Evolutionary conservation across 768 basidiomycete species (phyloP).

Genomic region (Boletus rubescentipes): DNA sequence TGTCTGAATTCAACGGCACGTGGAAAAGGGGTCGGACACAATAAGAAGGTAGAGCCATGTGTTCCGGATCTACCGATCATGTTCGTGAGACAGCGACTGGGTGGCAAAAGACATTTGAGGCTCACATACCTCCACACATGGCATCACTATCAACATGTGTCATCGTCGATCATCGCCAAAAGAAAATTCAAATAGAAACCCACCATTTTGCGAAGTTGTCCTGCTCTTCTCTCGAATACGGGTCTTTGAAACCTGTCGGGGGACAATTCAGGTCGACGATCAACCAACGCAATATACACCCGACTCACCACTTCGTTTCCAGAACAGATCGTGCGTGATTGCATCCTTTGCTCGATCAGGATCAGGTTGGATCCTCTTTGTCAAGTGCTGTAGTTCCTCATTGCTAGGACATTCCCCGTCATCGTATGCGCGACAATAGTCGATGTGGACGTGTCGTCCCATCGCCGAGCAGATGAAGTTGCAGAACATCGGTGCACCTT

Average conservation of each 20-base stretch:
- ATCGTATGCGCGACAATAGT: constrained; percentile 48
- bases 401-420: constrained; percentile 38
- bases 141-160: constrained; percentile 37
- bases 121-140: constrained; percentile 47
- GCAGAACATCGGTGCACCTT: constrained; percentile 65
- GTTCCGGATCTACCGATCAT: constrained; percentile 45
- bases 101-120: neutral
- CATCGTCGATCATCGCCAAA: neutral
- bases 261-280: neutral
- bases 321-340: constrained; percentile 53
- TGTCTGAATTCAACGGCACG: constrained; percentile 30
- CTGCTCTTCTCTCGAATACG: constrained; percentile 59
- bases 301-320: constrained; percentile 57
- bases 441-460: constrained; percentile 58
- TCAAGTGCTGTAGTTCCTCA: constrained; percentile 47
- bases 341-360: constrained; percentile 51
- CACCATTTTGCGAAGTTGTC: constrained; percentile 54
- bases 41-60: constrained; percentile 49
- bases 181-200: constrained; percentile 4
- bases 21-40: constrained; percentile 58
- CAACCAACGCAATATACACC: neutral
- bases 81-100: neutral
- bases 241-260: constrained; percentile 56
- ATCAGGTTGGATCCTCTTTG: constrained; percentile 41
- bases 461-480: constrained; percentile 53